Evolutionary conservation across 2,329 filamentous ascomycete species (phyloP).

Genomic region (Didymellaceae sp.): DNA sequence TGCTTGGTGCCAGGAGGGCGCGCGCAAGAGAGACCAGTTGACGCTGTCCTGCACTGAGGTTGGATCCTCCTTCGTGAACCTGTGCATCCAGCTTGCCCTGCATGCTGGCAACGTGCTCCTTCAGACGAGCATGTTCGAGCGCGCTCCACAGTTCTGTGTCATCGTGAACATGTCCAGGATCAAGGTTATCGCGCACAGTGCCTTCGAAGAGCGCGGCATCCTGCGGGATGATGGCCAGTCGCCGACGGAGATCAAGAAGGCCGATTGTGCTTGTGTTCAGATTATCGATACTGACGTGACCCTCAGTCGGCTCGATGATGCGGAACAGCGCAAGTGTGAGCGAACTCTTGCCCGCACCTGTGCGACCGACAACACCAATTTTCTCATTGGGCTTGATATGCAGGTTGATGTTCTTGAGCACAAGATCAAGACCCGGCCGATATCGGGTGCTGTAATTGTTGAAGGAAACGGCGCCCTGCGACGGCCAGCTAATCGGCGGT

Average conservation of each 20-base stretch:
- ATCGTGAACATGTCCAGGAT: constrained; percentile 92
- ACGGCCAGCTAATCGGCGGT: constrained; percentile 89
- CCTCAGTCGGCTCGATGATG: constrained; percentile 86
- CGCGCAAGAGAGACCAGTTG: constrained; percentile 93
- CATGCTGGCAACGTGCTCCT: constrained; percentile 87
- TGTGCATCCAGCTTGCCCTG: constrained; percentile 86
- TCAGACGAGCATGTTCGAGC: constrained; percentile 89
- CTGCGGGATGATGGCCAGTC: constrained; percentile 95
- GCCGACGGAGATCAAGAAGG: constrained; percentile 82
- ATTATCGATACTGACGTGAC: constrained; percentile 86
- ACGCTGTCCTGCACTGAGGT: constrained; percentile 92
- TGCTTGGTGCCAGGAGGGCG: constrained; percentile 91
- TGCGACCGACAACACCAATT: constrained; percentile 95
- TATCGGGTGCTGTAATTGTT: constrained; percentile 95
- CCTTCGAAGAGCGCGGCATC: constrained; percentile 96
- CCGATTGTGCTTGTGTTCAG: constrained; percentile 91
- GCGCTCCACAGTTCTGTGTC: constrained; percentile 98
- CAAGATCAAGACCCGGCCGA: constrained; percentile 84
- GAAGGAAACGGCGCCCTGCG: constrained; percentile 86
- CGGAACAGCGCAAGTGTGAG: constrained; percentile 92
- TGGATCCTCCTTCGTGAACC: constrained; percentile 94
- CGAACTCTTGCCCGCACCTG: constrained; percentile 94
- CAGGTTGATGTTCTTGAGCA: constrained; percentile 89
- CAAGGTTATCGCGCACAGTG: constrained; percentile 90
- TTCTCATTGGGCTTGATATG: constrained; percentile 97